Conservation (phyloP, 305 asterid species). For the Fraxinus sp. region DNA sequence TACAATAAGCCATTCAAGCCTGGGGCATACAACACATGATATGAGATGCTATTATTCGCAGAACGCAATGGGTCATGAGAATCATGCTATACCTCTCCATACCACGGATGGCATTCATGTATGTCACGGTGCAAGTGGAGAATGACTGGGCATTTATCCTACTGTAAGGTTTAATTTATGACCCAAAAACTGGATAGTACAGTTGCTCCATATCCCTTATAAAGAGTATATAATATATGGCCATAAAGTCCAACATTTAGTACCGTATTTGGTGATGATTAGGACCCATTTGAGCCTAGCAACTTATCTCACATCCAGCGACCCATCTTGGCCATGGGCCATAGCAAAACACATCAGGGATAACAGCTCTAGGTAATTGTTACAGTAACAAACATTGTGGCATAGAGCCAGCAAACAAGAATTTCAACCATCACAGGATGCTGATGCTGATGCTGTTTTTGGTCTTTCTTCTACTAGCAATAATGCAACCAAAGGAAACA, state of each 20-base stretch:
- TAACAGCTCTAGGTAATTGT: background rate
- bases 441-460: conserved; percentile 3
- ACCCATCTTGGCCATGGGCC: background rate
- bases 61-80: background rate
- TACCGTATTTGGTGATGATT: background rate
- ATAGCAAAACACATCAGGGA: background rate
- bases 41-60: background rate
- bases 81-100: background rate
- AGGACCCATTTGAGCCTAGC: background rate
- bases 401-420: background rate
- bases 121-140: background rate
- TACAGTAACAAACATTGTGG: background rate
- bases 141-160: background rate
- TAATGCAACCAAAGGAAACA: background rate
- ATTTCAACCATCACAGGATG: background rate
- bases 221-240: background rate
- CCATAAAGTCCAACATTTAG: background rate
- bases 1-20: background rate
- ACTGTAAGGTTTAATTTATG: background rate
- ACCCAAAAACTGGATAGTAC: background rate
- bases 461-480: conserved; percentile 3
- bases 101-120: background rate
- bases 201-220: background rate
- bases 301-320: background rate
- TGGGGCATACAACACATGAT: background rate